Base-by-base conservation (phyloP, 2,329 filamentous ascomycete species). In the Neoarthrinium moseri region DNA sequence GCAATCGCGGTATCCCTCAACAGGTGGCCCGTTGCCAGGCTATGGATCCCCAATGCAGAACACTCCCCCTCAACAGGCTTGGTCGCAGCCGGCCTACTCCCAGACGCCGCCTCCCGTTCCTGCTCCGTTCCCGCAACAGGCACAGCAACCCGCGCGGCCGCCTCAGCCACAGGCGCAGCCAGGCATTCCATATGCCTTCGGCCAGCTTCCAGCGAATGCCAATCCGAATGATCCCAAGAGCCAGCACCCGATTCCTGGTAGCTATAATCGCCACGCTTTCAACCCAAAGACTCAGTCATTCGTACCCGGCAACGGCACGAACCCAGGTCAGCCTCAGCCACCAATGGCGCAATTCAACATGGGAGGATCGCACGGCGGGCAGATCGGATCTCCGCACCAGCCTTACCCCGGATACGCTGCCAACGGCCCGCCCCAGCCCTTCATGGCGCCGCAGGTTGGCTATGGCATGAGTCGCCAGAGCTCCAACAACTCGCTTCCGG, bases 271-370 rank as follows among this genome's bases (percentile, higher is more conserved):
- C 47, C 89, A 90, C 57, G 83, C 87, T 11, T 96, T 97, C 71
- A 96, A 96, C 61, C 92, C 91, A 1, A 91, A 95, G 69, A 96
- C 89, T 13, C 89, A 95, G 60, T 88, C 91, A 0, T 96, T 97
- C 65, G 81, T 96, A 20, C 92, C 92, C 2, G 73, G 80, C 50
- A 73, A 66, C 51, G 70, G 72, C 21, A 73, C 78, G 63, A 66
- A 70, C 23, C 69, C 74, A 4, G 70, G 74, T 52, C 75, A 73
- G 32, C 21, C 37, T 10, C 23, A 34, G n/a, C 68, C 69, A 24
- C 69, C 74, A 5, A 68, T 73, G 50, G 71, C 70, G 13, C 70
- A 72, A 1, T 81, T 74, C 50, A 73, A 66, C 34, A 72, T 72
- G 26, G 68, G 68, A 7, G 71, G 69, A 30, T 73, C 71, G 30